Percentiles rank a stretch among this genome's conserved stretches.
phyloP scores from a whole-genome alignment of 768 basidiomycete genomes.

The Russula sp. region DNA sequence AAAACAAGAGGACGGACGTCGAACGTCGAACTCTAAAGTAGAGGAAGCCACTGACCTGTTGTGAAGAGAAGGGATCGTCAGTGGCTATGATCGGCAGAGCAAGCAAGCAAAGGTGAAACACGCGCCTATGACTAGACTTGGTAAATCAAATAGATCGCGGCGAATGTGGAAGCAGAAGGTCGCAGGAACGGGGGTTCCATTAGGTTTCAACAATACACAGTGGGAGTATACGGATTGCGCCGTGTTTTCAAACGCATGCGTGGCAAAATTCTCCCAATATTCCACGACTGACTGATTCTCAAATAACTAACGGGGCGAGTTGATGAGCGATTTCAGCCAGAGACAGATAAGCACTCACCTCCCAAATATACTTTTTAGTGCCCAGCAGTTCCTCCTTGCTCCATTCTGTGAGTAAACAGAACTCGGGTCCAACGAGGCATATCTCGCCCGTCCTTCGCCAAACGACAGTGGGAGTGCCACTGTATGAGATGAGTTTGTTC shows the following conservation, averaged over 20 bases:
- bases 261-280: constrained; percentile 95
- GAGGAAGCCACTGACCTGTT: constrained; percentile 81
- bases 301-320: constrained; percentile 55
- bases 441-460: constrained; percentile 99
- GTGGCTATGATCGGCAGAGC: neutral
- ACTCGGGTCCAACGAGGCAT: constrained; percentile 93
- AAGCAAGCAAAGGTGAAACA: neutral
- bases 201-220: constrained; percentile 82
- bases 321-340: constrained; percentile 1
- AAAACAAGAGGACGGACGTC: neutral
- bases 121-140: constrained; percentile 82
- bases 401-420: constrained; percentile 92
- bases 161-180: constrained; percentile 96
- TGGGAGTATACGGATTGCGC: constrained; percentile 93
- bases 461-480: constrained; percentile 94
- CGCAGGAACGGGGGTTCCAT: constrained; percentile 78
- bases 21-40: constrained; percentile 43
- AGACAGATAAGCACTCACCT: constrained; percentile 36
- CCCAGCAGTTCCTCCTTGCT: constrained; percentile 72
- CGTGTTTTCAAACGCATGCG: constrained; percentile 96
- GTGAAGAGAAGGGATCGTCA: neutral
- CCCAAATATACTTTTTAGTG: constrained; percentile 56
- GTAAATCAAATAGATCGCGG: constrained; percentile 86
- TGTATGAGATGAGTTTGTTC: constrained; percentile 94
- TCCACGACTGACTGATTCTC: constrained; percentile 94